phyloP scores from a whole-genome alignment of 2,329 filamentous ascomycete species.

The Teratosphaeria epicoccoides region DNA sequence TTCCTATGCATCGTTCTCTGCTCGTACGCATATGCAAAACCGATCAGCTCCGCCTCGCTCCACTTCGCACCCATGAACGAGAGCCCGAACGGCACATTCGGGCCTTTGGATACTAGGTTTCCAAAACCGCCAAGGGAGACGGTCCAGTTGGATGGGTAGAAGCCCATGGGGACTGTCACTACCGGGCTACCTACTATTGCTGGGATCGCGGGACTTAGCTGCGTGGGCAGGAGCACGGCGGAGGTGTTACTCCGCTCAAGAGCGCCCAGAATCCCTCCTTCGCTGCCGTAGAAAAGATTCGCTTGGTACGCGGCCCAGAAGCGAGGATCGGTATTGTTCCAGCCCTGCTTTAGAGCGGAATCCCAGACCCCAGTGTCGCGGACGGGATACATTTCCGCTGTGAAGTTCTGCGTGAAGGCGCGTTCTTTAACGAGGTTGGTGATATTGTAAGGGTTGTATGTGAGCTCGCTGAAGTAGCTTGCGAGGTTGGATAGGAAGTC shows the following conservation, averaged over 20 bases:
- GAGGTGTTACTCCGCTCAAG: conserved; percentile 47
- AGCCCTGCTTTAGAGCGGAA: conserved; percentile 39
- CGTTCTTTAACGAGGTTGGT: conserved; percentile 41
- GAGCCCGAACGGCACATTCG: conserved; percentile 51
- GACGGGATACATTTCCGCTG: conserved; percentile 48
- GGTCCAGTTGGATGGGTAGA: conserved; percentile 39
- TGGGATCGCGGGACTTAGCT: conserved; percentile 37
- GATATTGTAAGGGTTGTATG: conserved; percentile 48
- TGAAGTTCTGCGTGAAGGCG: conserved; percentile 44
- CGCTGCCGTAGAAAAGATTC: conserved; percentile 44
- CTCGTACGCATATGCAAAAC: conserved; percentile 59
- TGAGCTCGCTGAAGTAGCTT: conserved; percentile 47
- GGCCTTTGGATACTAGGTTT: conserved; percentile 43
- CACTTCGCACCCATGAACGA: conserved; percentile 52
- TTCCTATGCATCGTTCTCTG: conserved; percentile 44
- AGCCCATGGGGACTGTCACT: conserved; percentile 53
- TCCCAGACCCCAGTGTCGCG: conserved; percentile 52
- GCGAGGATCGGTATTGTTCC: conserved; percentile 44
- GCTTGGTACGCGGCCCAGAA: conserved; percentile 50
- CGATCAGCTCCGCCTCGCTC: conserved; percentile 52
- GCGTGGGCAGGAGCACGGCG: conserved; percentile 51
- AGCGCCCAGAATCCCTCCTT: conserved; percentile 51
- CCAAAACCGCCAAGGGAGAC: conserved; percentile 38
- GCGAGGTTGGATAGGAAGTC: conserved; percentile 51
- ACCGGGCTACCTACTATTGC: conserved; percentile 50